Evolutionary conservation across 768 basidiomycete genomes (phyloP).

Genomic region (Tricholoma bakamatsutake): DNA sequence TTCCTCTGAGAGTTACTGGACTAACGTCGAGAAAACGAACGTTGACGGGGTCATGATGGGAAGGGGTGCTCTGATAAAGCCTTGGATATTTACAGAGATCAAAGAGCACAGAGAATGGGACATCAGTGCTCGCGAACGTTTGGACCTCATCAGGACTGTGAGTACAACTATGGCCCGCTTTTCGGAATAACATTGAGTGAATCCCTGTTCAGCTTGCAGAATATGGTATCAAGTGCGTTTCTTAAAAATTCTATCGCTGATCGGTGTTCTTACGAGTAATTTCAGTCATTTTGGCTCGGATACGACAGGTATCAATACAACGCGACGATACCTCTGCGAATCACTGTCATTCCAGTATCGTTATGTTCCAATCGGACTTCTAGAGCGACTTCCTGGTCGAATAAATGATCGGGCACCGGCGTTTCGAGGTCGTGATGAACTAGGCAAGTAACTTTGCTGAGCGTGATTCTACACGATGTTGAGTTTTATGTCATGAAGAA

Average conservation of each 20-base stretch:
- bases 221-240: slow-evolving; percentile 68
- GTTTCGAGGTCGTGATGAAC: slow-evolving; percentile 81
- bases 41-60: slow-evolving; percentile 97
- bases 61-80: slow-evolving; percentile 92
- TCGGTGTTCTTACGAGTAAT: not conserved
- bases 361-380: slow-evolving; percentile 89
- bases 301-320: slow-evolving; percentile 84
- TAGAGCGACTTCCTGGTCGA: slow-evolving; percentile 72
- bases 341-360: slow-evolving; percentile 95
- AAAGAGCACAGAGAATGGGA: slow-evolving; percentile 93
- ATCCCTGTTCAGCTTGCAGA: slow-evolving; percentile 61
- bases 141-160: slow-evolving; percentile 75
- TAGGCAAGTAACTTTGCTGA: slow-evolving; percentile 47
- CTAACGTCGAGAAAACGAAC: slow-evolving; percentile 66
- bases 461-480: not conserved
- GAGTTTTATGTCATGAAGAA: slow-evolving; percentile 38
- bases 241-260: not conserved
- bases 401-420: slow-evolving; percentile 91
- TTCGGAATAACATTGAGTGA: not conserved
- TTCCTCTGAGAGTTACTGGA: slow-evolving; percentile 80
- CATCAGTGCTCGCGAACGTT: slow-evolving; percentile 76
- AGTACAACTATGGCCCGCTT: slow-evolving; percentile 9
- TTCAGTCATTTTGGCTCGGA: slow-evolving; percentile 79
- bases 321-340: slow-evolving; percentile 91
- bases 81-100: slow-evolving; percentile 94